Base-by-base conservation (phyloP, 169 alveolate species). In the Plasmodium relictum region DNA sequence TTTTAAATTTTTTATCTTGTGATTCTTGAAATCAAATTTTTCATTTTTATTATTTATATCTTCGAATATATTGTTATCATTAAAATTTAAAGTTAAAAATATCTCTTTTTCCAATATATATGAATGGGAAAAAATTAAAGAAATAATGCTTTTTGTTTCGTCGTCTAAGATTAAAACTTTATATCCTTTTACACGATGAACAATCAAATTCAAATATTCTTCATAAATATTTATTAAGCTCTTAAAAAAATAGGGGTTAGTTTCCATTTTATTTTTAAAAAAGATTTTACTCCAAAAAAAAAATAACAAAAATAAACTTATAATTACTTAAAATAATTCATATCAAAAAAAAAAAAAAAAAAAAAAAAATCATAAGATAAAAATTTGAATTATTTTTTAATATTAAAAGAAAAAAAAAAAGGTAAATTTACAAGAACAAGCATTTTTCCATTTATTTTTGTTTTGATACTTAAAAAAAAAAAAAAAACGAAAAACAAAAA, bases 121-220 rank as follows among this genome's bases (percentile, higher is more conserved):
- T 12, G 98, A 92, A 86, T 98, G 97, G 3, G 98, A 94, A 88
- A 94, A 96, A 16, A 96, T 98, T 16, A 98, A 88, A 16, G 99
- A 97, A 52, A 98, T 95, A 9, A 96, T 96, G 37, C 93, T 94
- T 50, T 95, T 93, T 10, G 99, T 97, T 72, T 97, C 99, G 54
- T 93, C 93, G 85, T 98, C 99, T 62, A 97, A 78, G 44, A 98
- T 93, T 16, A 98, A 92, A 42, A 98, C 97, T 96, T 98, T 96
- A 66, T 92, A 44, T 1, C 96, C 96, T 87, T 94, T 94, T 10
- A 94, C 95, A 0, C 93, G 71, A 45, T 94, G 94, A 31, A 94
- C 58, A 56, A 94, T 94, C 69, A 94, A 72, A 8, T 93, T 89
- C 42, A 86, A 87, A 70, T 91, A 92, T 56, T 86, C 92, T 54